Percentiles rank a stretch among this genome's conserved stretches.
Conservation (phyloP, 2,329 filamentous ascomycete species). For the Pseudocercospora fijiensis region DNA sequence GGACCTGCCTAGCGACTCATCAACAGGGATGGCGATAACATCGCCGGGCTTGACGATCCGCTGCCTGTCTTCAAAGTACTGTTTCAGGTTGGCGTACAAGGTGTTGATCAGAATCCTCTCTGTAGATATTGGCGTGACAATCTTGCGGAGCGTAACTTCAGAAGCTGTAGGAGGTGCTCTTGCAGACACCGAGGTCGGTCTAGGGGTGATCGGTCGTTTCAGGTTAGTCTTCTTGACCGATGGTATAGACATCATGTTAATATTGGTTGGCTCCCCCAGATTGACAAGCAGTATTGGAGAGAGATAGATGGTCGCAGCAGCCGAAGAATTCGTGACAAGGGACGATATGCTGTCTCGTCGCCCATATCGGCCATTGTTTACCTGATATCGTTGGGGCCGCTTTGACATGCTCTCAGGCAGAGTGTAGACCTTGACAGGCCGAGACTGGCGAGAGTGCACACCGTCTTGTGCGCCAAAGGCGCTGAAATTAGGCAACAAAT, state of each 20-base stretch:
- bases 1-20: constrained; percentile 77
- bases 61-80: constrained; percentile 79
- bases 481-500: constrained; percentile 65
- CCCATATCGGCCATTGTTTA: constrained; percentile 49
- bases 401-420: constrained; percentile 69
- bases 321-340: constrained; percentile 44
- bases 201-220: constrained; percentile 38
- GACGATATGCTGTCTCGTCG: constrained; percentile 58
- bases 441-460: constrained; percentile 68
- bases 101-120: constrained; percentile 83
- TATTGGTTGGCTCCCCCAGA: constrained; percentile 71
- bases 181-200: constrained; percentile 39
- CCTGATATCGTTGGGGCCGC: constrained; percentile 55
- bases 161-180: constrained; percentile 61
- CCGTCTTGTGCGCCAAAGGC: constrained; percentile 66
- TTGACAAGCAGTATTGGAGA: constrained; percentile 88
- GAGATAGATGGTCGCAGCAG: constrained; percentile 68
- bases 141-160: constrained; percentile 83
- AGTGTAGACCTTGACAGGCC: constrained; percentile 84
- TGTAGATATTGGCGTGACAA: constrained; percentile 83
- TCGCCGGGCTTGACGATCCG: constrained; percentile 85
- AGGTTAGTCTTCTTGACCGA: constrained; percentile 41
- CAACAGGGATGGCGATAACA: constrained; percentile 82
- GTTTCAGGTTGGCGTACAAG: constrained; percentile 81
- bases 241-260: constrained; percentile 70